Evolutionary conservation across 495 filamentous ascomycete species (phyloP).

Genomic region (Aspergillus mulundensis): DNA sequence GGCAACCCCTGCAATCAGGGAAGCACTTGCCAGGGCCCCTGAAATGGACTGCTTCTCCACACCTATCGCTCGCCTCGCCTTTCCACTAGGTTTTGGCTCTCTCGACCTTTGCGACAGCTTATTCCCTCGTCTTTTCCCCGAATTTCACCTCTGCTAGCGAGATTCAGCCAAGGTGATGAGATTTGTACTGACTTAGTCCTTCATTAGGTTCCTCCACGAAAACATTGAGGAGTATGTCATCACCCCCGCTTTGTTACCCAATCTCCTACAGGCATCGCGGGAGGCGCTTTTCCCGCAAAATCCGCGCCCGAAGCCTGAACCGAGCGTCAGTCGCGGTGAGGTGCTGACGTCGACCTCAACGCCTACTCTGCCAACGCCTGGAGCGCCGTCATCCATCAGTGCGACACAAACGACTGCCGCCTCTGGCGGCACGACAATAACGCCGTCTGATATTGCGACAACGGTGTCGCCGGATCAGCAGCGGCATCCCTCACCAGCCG

Average conservation of each 20-base stretch:
- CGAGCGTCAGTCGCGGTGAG: slow-evolving; percentile 21
- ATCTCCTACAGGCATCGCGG: slow-evolving; percentile 67
- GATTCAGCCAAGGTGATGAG: neutral
- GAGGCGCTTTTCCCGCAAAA: slow-evolving; percentile 78
- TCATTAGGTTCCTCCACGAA: slow-evolving; percentile 68
- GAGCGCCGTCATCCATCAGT: slow-evolving; percentile 22
- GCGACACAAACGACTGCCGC: slow-evolving; percentile 3
- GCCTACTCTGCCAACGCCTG: slow-evolving; percentile 25
- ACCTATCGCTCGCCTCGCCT: slow-evolving; percentile 8
- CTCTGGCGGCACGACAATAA: slow-evolving; percentile 16
- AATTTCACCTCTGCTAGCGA: slow-evolving; percentile 1
- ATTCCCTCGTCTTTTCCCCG: neutral
- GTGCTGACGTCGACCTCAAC: slow-evolving; percentile 7
- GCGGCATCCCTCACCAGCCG: slow-evolving; percentile 28
- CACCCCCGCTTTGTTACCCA: slow-evolving; percentile 64
- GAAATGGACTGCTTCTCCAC: slow-evolving; percentile 20
- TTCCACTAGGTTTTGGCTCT: neutral
- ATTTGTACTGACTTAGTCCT: slow-evolving; percentile 10
- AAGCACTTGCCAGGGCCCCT: neutral
- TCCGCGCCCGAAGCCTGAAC: slow-evolving; percentile 38
- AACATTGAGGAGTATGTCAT: slow-evolving; percentile 61
- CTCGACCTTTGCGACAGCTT: neutral
- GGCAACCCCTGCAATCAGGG: neutral
- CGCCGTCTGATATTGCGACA: slow-evolving; percentile 7
- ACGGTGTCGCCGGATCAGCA: slow-evolving; percentile 13